Conservation (phyloP, 1,284 basidiomycete genomes). For the Bjerkandera adusta region DNA sequence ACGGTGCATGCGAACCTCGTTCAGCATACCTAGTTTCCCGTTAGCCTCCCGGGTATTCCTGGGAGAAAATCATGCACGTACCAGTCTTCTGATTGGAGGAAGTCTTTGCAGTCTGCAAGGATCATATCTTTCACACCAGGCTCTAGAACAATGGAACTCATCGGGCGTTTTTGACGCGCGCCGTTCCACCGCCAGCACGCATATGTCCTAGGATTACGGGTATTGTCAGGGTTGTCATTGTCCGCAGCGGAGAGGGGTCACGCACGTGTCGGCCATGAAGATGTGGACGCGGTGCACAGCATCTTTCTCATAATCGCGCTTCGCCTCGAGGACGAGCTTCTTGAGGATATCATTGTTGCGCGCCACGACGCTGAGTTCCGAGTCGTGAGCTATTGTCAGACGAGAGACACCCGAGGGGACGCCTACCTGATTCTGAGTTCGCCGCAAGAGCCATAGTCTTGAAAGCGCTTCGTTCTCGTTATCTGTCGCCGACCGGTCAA, state of each 20-base stretch:
- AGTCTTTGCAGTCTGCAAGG: conserved; percentile 80
- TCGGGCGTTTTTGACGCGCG: conserved; percentile 78
- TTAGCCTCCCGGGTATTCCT: conserved; percentile 1
- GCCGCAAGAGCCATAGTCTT: conserved; percentile 67
- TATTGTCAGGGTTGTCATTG: conserved; percentile 9
- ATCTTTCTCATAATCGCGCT: conserved; percentile 84
- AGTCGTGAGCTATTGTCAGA: conserved; percentile 12
- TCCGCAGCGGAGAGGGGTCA: conserved; percentile 13
- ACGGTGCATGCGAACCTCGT: conserved; percentile 50
- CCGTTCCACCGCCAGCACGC: conserved; percentile 84
- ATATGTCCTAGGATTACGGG: conserved; percentile 47
- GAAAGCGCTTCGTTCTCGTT: conserved; percentile 71
- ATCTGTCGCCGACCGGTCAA: too few species aligned
- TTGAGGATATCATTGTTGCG: conserved; percentile 83
- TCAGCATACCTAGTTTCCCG: conserved; percentile 69
- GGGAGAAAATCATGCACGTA: conserved; percentile 35
- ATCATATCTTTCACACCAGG: conserved; percentile 87
- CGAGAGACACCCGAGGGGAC: conserved; percentile 18
- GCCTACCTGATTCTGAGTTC: conserved; percentile 76
- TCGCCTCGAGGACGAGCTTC: conserved; percentile 79
- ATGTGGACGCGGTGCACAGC: conserved; percentile 85
- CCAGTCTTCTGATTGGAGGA: conserved; percentile 81
- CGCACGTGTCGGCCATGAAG: conserved; percentile 79
- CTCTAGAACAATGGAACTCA: conserved; percentile 84
- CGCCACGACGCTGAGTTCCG: conserved; percentile 64